phyloP scores from a whole-genome alignment of 2,329 filamentous ascomycete genomes.

The Diaporthe citriasiana region DNA sequence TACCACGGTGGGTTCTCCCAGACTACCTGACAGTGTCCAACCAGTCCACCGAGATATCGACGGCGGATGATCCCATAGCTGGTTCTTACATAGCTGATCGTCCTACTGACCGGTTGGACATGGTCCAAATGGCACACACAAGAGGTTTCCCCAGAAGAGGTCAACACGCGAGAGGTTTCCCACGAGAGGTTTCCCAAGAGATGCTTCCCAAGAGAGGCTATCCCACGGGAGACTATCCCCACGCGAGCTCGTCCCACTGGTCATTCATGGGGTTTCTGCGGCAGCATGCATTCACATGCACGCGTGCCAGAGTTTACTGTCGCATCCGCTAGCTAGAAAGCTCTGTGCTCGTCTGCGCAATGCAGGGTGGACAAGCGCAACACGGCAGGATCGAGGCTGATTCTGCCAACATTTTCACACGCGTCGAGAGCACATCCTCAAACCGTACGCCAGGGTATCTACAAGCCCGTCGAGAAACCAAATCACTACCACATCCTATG shows the following conservation, averaged over 20 bases:
- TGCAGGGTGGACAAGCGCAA: not conserved
- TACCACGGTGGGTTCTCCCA: not conserved
- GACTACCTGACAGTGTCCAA: not conserved
- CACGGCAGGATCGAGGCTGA: not conserved
- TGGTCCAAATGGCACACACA: no score
- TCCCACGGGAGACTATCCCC: not conserved
- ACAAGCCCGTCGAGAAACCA: not conserved
- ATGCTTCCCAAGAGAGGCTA: not conserved
- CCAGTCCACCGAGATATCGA: not conserved
- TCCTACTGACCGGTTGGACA: no score
- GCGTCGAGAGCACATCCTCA: not conserved
- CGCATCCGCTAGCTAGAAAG: not conserved
- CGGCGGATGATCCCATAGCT: not conserved
- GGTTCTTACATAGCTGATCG: not conserved
- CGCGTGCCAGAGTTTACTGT: not conserved
- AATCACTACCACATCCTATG: not conserved
- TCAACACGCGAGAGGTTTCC: not conserved
- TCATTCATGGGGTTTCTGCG: not conserved
- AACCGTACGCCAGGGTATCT: not conserved
- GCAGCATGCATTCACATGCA: not conserved
- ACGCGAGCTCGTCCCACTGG: not conserved
- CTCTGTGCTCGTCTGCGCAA: no score
- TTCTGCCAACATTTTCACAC: not conserved
- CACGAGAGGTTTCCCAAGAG: not conserved
- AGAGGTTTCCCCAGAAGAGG: not conserved